Percentiles rank a stretch among this genome's conserved stretches.
Conservation (phyloP, 257 asterid genomes). For the Solanum piurae region DNA sequence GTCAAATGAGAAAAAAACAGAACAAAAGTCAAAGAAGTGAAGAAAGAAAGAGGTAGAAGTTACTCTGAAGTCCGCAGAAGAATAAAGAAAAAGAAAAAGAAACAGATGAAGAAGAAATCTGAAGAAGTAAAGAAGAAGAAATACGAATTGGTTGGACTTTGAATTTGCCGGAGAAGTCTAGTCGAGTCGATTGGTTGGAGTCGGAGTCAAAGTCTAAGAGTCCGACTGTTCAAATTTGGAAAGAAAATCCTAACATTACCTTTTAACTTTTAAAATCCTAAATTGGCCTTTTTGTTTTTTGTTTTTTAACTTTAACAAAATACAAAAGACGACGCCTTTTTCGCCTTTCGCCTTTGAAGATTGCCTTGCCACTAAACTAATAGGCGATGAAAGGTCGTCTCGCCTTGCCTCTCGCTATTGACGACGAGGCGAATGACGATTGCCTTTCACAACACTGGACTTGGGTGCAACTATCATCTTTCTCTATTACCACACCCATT, state of each 20-base stretch:
- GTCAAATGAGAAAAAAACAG: neutral
- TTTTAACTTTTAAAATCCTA: too few relatives aligned
- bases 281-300: neutral
- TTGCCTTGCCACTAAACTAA: neutral
- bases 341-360: neutral
- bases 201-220: neutral
- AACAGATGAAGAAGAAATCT: neutral
- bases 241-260: neutral
- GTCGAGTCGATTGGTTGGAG: neutral
- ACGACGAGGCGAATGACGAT: too few relatives aligned
- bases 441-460: neutral
- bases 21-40: too few relatives aligned
- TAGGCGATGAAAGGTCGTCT: neutral
- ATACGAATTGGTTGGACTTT: neutral
- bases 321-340: fast-evolving
- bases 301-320: too few relatives aligned
- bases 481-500: neutral
- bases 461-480: neutral
- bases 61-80: too few relatives aligned
- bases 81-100: too few relatives aligned
- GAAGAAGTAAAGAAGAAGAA: neutral
- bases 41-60: too few relatives aligned
- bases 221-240: neutral
- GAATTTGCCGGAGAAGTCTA: neutral
- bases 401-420: too few relatives aligned